These are phyloP conservation scores for Russula compacta DNA, from an alignment of 768 basidiomycete genomes.

Conservation along the genomic window DNA sequence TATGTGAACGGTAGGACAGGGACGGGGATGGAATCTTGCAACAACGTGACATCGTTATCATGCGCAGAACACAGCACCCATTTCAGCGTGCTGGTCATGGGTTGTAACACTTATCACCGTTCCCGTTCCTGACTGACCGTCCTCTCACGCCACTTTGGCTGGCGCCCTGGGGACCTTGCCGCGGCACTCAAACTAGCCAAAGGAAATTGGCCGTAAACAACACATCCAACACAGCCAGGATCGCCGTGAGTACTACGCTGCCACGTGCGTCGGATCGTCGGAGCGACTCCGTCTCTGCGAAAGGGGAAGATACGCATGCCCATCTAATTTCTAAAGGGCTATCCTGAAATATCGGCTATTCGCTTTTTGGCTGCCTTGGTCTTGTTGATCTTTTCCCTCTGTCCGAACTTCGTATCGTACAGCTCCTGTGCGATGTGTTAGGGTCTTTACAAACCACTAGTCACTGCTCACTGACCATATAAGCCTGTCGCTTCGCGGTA, in stretches of 20 bases:
- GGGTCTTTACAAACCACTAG: background rate
- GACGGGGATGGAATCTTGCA: too few relatives aligned
- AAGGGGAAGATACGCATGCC: too few relatives aligned
- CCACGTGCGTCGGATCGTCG: background rate
- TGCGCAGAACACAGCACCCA: background rate
- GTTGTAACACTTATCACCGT: background rate
- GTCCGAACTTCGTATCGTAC: constrained; percentile 83
- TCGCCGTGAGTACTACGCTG: background rate
- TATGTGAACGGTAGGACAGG: too few relatives aligned
- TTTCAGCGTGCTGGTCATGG: background rate
- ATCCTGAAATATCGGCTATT: background rate
- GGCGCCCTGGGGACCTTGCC: background rate
- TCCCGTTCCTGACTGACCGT: background rate
- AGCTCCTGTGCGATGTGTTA: constrained; percentile 49
- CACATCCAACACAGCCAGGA: background rate
- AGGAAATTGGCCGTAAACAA: background rate
- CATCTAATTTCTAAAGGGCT: background rate
- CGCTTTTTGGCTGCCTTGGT: constrained; percentile 37
- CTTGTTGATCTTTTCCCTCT: constrained; percentile 74
- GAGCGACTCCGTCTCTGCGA: background rate
- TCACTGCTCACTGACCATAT: constrained; percentile 60
- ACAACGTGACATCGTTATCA: background rate
- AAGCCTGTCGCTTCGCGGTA: constrained; percentile 85
- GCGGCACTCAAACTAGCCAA: background rate
- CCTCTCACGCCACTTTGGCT: background rate